These are phyloP conservation scores for Torulaspora microellipsoides DNA, from an alignment of 805 yeast species.

Conservation along the genomic window DNA sequence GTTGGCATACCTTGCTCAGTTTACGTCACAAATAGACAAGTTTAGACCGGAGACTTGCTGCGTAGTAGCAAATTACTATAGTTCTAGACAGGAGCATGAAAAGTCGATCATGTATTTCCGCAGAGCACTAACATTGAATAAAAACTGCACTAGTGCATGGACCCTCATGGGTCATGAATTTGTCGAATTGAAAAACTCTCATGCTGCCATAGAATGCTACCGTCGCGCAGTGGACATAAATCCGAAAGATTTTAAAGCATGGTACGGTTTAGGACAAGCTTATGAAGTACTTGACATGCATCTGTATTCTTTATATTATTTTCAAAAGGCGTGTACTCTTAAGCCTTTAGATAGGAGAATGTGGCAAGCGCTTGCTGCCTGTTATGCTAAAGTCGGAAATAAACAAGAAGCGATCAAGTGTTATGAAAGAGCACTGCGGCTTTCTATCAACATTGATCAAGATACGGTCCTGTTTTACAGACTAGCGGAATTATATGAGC, in stretches of 20 bases:
- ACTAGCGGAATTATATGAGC: constrained; percentile 63
- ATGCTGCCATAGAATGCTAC: constrained; percentile 95
- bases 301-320: constrained; percentile 84
- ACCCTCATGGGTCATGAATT: constrained; percentile 98
- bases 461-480: constrained; percentile 54
- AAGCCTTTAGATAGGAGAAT: constrained; percentile 87
- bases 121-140: constrained; percentile 77
- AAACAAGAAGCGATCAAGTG: constrained; percentile 71
- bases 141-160: constrained; percentile 87
- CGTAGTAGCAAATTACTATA: constrained; percentile 87
- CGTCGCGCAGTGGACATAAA: constrained; percentile 89
- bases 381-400: constrained; percentile 76
- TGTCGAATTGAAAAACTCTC: constrained; percentile 91
- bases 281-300: constrained; percentile 96
- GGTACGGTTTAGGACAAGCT: constrained; percentile 99
- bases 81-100: constrained; percentile 89
- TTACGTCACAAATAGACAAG: constrained; percentile 74
- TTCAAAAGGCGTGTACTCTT: constrained; percentile 82
- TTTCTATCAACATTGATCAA: constrained; percentile 47
- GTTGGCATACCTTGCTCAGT: constrained; percentile 80
- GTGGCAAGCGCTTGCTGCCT: constrained; percentile 94
- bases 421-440: constrained; percentile 67
- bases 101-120: constrained; percentile 90
- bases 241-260: constrained; percentile 85
- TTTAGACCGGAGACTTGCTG: constrained; percentile 94